phyloP scores from a whole-genome alignment of 2,329 filamentous ascomycete genomes.

The Fusarium caatingaense region DNA sequence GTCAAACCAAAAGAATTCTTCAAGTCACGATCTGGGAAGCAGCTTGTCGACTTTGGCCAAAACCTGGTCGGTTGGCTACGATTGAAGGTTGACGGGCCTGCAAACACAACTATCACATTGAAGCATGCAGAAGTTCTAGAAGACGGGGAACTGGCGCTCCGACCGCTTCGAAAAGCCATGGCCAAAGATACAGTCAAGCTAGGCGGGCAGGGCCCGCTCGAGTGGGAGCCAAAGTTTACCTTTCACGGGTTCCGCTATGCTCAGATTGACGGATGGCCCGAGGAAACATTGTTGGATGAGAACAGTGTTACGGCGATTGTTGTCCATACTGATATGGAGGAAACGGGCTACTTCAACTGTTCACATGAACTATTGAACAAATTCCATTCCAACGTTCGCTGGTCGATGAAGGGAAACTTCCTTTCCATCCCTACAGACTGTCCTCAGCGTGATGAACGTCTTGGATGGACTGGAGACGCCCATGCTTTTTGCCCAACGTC shows the following conservation, averaged over 20 bases:
- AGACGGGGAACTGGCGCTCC: conserved; percentile 4
- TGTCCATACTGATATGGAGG: conserved; percentile 64
- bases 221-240: conserved; percentile 60
- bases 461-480: conserved; percentile 63
- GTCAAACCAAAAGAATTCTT: conserved; percentile 53
- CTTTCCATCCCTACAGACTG: conserved; percentile 60
- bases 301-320: conserved; percentile 47
- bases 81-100: neutral
- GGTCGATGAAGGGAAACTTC: conserved; percentile 70
- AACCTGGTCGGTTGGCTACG: conserved; percentile 6
- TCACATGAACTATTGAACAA: conserved; percentile 64
- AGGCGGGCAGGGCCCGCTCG: neutral
- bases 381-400: conserved; percentile 64
- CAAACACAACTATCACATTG: neutral
- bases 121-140: conserved; percentile 21
- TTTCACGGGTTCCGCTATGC: conserved; percentile 66
- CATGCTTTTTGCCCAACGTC: conserved; percentile 62
- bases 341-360: conserved; percentile 62
- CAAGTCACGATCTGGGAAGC: conserved; percentile 43
- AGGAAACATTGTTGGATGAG: conserved; percentile 1
- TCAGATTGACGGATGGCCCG: conserved; percentile 56
- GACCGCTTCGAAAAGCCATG: conserved; percentile 2
- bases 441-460: conserved; percentile 65
- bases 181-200: neutral
- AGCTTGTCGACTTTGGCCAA: conserved; percentile 16